A percentile compares a stretch with the other conserved stretches of the same genome.
Evolutionary conservation across 805 yeast genomes (phyloP).

Genomic region (Metschnikowia anglica): DNA sequence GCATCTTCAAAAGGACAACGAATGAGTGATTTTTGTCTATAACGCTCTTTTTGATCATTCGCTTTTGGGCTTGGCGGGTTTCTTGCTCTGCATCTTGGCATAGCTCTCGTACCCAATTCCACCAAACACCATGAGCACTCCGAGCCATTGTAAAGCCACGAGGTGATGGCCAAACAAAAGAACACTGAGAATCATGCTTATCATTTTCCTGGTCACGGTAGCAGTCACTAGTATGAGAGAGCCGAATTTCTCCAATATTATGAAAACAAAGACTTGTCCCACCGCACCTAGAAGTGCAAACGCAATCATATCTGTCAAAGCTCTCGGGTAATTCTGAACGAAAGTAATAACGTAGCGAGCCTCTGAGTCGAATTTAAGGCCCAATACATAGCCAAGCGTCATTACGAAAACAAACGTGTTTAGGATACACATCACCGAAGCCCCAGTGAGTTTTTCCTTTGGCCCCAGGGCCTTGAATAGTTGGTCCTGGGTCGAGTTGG

Average conservation of each 20-base stretch:
- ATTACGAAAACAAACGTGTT: conserved; percentile 46
- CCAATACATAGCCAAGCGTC: conserved; percentile 49
- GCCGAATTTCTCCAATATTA: conserved; percentile 80
- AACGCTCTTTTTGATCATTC: no score
- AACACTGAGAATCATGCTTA: conserved; percentile 90
- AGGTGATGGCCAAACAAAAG: conserved; percentile 80
- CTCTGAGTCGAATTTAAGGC: conserved; percentile 46
- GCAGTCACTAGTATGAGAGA: conserved; percentile 85
- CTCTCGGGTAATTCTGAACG: conserved; percentile 49
- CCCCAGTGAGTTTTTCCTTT: conserved; percentile 59
- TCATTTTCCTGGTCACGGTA: conserved; percentile 94
- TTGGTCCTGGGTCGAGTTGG: conserved; percentile 91
- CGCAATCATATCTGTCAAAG: conserved; percentile 55
- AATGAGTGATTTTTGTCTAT: background rate
- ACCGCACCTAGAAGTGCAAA: conserved; percentile 82
- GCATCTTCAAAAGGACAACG: no score
- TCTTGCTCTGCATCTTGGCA: conserved; percentile 23
- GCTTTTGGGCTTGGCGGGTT: background rate
- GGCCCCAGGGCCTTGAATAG: conserved; percentile 49
- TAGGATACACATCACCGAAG: conserved; percentile 78
- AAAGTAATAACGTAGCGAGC: conserved; percentile 49
- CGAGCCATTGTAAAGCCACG: conserved; percentile 66
- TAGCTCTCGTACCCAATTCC: conserved; percentile 82
- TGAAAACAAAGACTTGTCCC: conserved; percentile 92
- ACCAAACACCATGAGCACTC: conserved; percentile 74